Evolutionary conservation across 176 grass and related monocot species (phyloP).

Genomic region (Melocanna baccifera): DNA sequence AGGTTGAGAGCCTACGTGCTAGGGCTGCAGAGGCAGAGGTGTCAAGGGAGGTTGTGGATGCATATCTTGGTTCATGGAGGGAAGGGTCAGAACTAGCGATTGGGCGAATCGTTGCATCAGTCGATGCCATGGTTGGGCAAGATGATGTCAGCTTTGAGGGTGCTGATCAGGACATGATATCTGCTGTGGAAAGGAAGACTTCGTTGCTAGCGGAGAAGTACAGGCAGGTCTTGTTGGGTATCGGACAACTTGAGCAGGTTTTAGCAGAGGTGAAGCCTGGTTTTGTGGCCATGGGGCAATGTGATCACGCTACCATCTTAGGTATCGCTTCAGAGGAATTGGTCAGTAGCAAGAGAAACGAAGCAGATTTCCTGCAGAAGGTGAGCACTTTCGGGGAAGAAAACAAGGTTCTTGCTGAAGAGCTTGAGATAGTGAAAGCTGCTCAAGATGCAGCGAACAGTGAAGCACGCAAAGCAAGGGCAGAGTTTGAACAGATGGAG

Average conservation of each 20-base stretch:
- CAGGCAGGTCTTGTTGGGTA: constrained; percentile 48
- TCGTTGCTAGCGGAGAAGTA: constrained; percentile 54
- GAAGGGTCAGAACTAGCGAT: constrained; percentile 51
- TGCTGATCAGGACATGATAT: constrained; percentile 38
- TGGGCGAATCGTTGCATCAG: constrained; percentile 50
- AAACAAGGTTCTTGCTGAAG: constrained; percentile 49
- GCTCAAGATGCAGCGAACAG: constrained; percentile 51
- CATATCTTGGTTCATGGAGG: constrained; percentile 55
- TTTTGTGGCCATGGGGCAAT: constrained; percentile 32
- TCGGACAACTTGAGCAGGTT: constrained; percentile 63
- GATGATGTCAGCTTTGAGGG: constrained; percentile 33
- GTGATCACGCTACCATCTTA: constrained; percentile 43
- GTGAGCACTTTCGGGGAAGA: constrained; percentile 50
- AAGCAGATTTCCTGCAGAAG: constrained; percentile 52
- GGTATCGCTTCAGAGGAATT: constrained; percentile 50
- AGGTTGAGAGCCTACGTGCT: constrained; percentile 58
- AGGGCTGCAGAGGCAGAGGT: constrained; percentile 47
- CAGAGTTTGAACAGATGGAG: constrained; percentile 74
- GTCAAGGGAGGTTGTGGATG: constrained; percentile 56
- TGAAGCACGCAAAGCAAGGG: constrained; percentile 62
- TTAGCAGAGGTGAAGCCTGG: constrained; percentile 59
- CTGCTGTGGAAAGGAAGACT: constrained; percentile 64
- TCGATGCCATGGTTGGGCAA: constrained; percentile 53
- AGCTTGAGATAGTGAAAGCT: constrained; percentile 59
- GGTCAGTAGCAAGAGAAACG: constrained; percentile 71